These are phyloP conservation scores for Boletellus emodensis DNA, from an alignment of 768 basidiomycete species.

Conservation along the genomic window DNA sequence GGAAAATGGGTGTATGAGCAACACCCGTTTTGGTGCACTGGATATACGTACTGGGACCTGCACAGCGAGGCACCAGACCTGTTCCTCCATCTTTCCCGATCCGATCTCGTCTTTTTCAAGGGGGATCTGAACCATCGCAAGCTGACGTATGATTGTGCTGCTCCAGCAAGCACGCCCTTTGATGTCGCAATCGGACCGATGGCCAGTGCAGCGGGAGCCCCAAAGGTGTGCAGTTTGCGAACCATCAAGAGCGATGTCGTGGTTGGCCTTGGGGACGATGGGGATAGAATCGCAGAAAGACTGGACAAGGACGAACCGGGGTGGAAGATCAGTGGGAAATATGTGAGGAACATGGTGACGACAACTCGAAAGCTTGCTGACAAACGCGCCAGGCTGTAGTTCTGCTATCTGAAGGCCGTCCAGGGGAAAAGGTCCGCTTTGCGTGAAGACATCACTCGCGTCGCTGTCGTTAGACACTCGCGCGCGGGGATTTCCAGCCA, in stretches of 20 bases:
- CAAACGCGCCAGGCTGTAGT: slow-evolving; percentile 64
- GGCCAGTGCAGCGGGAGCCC: slow-evolving; percentile 84
- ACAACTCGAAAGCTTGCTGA: slow-evolving; percentile 13
- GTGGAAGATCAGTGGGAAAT: slow-evolving; percentile 98
- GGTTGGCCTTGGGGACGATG: slow-evolving; percentile 70
- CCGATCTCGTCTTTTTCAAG: slow-evolving; percentile 92
- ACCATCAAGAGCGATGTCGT: slow-evolving; percentile 97
- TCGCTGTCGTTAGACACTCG: not conserved
- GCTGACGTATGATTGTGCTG: slow-evolving; percentile 82
- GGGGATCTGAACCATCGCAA: slow-evolving; percentile 94
- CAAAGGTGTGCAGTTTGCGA: slow-evolving; percentile 78
- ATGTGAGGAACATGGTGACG: slow-evolving; percentile 50
- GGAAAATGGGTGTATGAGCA: slow-evolving; percentile 94
- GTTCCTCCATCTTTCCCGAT: slow-evolving; percentile 86
- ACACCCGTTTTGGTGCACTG: slow-evolving; percentile 95
- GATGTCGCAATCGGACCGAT: slow-evolving; percentile 89
- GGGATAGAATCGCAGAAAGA: slow-evolving; percentile 67
- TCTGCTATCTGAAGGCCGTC: slow-evolving; percentile 81
- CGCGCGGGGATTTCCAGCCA: not conserved
- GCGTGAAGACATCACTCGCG: slow-evolving; percentile 34
- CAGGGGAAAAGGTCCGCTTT: slow-evolving; percentile 84
- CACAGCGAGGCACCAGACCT: slow-evolving; percentile 83
- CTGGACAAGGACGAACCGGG: slow-evolving; percentile 86
- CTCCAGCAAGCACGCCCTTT: slow-evolving; percentile 84
- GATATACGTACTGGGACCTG: slow-evolving; percentile 90